Percentiles rank a stretch among this genome's conserved stretches.
These are phyloP conservation scores for Beta lomatogona DNA, from an alignment of 179 eudicot species.

Conservation along the genomic window DNA sequence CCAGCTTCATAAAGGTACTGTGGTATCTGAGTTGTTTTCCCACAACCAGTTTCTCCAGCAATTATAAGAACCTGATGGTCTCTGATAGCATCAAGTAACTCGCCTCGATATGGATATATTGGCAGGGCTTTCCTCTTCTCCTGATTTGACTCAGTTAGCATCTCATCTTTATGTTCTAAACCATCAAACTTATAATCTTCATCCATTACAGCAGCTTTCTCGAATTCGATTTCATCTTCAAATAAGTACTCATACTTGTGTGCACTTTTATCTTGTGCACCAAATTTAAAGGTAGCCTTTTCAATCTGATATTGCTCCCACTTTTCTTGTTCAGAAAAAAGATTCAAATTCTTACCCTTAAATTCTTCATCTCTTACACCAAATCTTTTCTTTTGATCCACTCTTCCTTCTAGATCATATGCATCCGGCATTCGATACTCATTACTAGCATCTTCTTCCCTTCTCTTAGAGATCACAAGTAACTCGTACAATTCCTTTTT, in stretches of 20 bases:
- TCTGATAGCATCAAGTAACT: slow-evolving; percentile 65
- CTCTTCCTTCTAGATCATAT: slow-evolving; percentile 76
- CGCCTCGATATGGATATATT: slow-evolving; percentile 61
- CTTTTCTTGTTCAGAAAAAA: slow-evolving; percentile 84
- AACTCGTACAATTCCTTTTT: slow-evolving; percentile 72
- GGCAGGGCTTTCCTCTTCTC: slow-evolving; percentile 76
- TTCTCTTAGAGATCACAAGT: slow-evolving; percentile 42
- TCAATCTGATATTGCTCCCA: slow-evolving; percentile 91
- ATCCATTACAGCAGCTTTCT: slow-evolving; percentile 67
- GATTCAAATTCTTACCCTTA: slow-evolving; percentile 63
- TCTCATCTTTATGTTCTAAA: slow-evolving; percentile 27
- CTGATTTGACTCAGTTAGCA: slow-evolving; percentile 38
- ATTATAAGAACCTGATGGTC: slow-evolving; percentile 80
- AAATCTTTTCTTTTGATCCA: slow-evolving; percentile 80
- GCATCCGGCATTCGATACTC: slow-evolving; percentile 84
- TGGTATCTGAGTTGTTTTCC: slow-evolving; percentile 82
- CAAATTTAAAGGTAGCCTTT: slow-evolving; percentile 82
- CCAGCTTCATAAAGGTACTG: slow-evolving; percentile 89
- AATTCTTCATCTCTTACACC: slow-evolving; percentile 65
- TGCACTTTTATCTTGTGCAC: slow-evolving; percentile 66
- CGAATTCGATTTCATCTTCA: slow-evolving; percentile 84
- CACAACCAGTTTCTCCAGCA: slow-evolving; percentile 85
- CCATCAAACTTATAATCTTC: slow-evolving; percentile 62
- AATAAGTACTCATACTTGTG: slow-evolving; percentile 70
- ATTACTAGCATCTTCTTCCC: slow-evolving; percentile 48